A percentile compares a stretch with the other conserved stretches of the same genome.
phyloP scores from a whole-genome alignment of 805 yeast species.

The Suhomyces sp. region DNA sequence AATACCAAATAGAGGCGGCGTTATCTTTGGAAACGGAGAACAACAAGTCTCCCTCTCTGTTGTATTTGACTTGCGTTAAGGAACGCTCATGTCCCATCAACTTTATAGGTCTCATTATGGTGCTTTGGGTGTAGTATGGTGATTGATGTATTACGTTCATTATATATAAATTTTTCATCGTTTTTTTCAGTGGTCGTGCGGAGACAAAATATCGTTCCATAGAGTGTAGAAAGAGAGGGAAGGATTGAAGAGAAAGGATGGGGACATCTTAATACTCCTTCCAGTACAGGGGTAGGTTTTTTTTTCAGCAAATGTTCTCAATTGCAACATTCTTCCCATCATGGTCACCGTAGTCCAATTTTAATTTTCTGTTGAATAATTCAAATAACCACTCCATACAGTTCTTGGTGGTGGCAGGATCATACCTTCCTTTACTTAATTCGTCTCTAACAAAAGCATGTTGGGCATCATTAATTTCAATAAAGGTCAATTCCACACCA shows the following conservation, averaged over 20 bases:
- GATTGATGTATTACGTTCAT: too few species aligned
- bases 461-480: constrained; percentile 77
- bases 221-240: neutral
- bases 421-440: constrained; percentile 75
- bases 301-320: constrained; percentile 68
- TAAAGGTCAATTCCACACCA: constrained; percentile 63
- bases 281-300: too few species aligned
- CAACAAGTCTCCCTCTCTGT: constrained; percentile 91
- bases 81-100: constrained; percentile 97
- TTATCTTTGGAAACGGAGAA: constrained; percentile 91
- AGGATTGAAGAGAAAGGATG: neutral
- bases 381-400: constrained; percentile 70
- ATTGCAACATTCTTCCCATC: constrained; percentile 50
- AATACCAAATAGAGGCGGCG: constrained; percentile 88
- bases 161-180: constrained; percentile 11
- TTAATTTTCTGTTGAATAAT: constrained; percentile 66
- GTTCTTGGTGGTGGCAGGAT: constrained; percentile 68
- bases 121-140: constrained; percentile 6
- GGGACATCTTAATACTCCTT: too few species aligned
- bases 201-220: constrained; percentile 4
- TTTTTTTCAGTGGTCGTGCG: constrained; percentile 13
- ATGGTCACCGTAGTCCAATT: constrained; percentile 63
- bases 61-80: constrained; percentile 91
- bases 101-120: constrained; percentile 50
- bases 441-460: constrained; percentile 85